phyloP scores from a whole-genome alignment of 371 early-diverging fungal genomes.

The Mucor indicus region DNA sequence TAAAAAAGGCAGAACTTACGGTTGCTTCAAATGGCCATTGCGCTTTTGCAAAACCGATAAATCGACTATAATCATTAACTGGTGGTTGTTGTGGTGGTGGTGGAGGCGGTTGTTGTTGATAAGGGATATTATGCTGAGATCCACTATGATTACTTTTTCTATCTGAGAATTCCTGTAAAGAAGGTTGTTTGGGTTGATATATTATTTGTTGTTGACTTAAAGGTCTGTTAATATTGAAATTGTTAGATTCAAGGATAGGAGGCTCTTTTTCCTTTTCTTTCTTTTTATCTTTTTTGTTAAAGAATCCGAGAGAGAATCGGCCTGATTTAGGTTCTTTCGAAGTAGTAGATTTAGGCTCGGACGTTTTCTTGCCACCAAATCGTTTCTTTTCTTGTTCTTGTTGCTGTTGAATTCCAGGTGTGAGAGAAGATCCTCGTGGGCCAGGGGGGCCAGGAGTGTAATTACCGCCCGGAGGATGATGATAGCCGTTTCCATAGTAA shows the following conservation, averaged over 20 bases:
- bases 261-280: constrained; percentile 26
- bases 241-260: too few relatives aligned
- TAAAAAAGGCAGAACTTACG: constrained; percentile 9
- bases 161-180: not conserved
- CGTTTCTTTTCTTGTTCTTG: constrained; percentile 8
- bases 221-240: too few relatives aligned
- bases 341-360: constrained; percentile 4
- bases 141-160: not conserved
- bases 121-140: not conserved
- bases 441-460: constrained; percentile 1
- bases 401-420: not conserved
- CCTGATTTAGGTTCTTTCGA: constrained; percentile 6
- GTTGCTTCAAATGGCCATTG: constrained; percentile 36
- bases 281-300: constrained; percentile 19
- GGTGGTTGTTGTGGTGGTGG: not conserved
- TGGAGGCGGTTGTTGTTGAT: not conserved
- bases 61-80: not conserved
- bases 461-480: not conserved
- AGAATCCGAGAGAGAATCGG: constrained; percentile 22
- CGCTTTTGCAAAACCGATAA: constrained; percentile 21
- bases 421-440: constrained; percentile 9
- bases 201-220: constrained; percentile 1
- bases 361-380: constrained; percentile 1
- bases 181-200: not conserved
- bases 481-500: constrained; percentile 1